A percentile compares a stretch with the other conserved stretches of the same genome.
Evolutionary conservation across 1,284 basidiomycete genomes (phyloP).

Genomic region (Schizophyllum amplum): DNA sequence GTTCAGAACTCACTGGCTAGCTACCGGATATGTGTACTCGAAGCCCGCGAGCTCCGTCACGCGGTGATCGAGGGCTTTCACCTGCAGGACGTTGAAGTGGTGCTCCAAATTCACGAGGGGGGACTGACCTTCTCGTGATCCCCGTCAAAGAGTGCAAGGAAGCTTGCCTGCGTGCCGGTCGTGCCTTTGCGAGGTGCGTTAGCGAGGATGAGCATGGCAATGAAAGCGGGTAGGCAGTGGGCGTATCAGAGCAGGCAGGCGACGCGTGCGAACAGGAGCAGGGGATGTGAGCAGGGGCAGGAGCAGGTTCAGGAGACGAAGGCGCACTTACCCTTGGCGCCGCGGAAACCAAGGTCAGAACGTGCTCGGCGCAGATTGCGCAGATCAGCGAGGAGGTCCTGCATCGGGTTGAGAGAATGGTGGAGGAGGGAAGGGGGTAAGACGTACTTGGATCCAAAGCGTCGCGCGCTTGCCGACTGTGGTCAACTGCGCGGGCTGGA

Average conservation of each 20-base stretch:
- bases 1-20: background rate
- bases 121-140: constrained; percentile 77
- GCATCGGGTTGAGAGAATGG: constrained; percentile 4
- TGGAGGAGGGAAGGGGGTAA: background rate
- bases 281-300: too few relatives aligned
- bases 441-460: constrained; percentile 83
- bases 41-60: constrained; percentile 92
- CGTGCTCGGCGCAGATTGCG: constrained; percentile 88
- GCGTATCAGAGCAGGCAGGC: too few relatives aligned
- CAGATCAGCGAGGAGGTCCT: constrained; percentile 96
- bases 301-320: too few relatives aligned
- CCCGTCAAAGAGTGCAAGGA: constrained; percentile 91
- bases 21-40: constrained; percentile 89
- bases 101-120: background rate
- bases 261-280: too few relatives aligned
- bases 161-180: constrained; percentile 96
- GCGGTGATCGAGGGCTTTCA: constrained; percentile 82
- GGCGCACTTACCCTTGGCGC: too few relatives aligned
- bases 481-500: constrained; percentile 97
- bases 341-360: constrained; percentile 94
- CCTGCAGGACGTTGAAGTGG: constrained; percentile 33
- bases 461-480: constrained; percentile 99
- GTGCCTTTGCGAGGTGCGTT: too few relatives aligned
- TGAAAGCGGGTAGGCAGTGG: too few relatives aligned
- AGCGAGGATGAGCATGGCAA: too few relatives aligned